Evolutionary conservation across 2,329 filamentous ascomycete species (phyloP), one percentile per base, ranked within the genome.

Genomic region (Didymella exigua): DNA sequence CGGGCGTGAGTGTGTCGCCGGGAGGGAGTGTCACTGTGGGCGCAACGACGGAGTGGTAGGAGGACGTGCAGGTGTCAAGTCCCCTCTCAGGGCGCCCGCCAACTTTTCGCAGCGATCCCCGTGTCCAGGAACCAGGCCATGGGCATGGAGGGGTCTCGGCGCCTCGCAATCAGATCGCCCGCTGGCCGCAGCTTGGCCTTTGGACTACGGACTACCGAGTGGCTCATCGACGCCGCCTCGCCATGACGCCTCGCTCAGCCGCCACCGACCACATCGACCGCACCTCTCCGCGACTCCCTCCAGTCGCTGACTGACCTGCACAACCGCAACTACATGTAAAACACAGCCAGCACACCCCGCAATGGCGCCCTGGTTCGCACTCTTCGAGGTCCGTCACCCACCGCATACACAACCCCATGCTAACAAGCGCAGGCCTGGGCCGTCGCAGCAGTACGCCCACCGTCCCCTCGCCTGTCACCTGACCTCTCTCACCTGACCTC

Each of bases 391-490:
- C 49, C 23, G 67, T 66, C 56, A 31, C 16, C 36, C 31, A 29
- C 33, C 34, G 19, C 3, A 6, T 11, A 21, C 21, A 21, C 45
- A 11, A 40, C 33, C 47, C 42, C 27, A 44, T 50, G 61, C 66
- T 71, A 56, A 71, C 63, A 49, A 41, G 53, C 47, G 31, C 60
- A 76, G 74, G 69, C 71, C 9, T 76, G 74, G 74, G 74, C 74
- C 3, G 73, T 74, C 44, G 63, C 65, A 57, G 63, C 63, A 57
- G 74, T 76, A 67, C 33, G 70, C 66, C 53, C 19, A 51, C 16
- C 36, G 26, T 21, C 27, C 30, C 11, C 19, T 9, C 13, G n/a
- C n/a, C n/a, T n/a, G n/a, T 8, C 2, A 29, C 10, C 9, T n/a
- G n/a, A 23, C 23, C 16, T 33, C n/a, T 6, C 37, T 11, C 18